Base-by-base conservation (phyloP, 108 stramenopile genomes). In the Nannochloropsis gaditana region DNA sequence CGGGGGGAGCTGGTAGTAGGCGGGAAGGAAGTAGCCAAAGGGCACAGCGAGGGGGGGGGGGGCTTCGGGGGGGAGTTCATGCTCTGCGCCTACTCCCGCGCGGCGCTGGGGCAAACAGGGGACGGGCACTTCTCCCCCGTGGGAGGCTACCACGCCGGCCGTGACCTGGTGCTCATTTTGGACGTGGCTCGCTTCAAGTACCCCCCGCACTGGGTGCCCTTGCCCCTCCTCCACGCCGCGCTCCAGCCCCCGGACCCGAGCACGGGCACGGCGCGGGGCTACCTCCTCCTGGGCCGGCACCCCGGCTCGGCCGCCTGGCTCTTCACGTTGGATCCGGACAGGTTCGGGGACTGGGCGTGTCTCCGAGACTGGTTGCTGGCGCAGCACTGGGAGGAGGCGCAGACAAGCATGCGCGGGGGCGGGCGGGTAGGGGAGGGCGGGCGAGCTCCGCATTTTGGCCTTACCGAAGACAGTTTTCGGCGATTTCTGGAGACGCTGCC, bases 131-230 rank as follows among this genome's bases (percentile, higher is more conserved):
- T 93, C 88, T 93, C 93, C 81, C 96, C 96, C 19, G 44, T 99
- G 82, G 98, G 94, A 1, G 94, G 92, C 43, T 98, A 95, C 92
- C 89, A 93, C 86, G 50, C 80, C 42, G 86, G 81, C 9, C 87
- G 88, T 2, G 97, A 96, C 85, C 79, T 80, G 79, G 96, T 99
- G 43, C 91, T 98, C 80, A 88, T 99, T 59, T 87, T 99, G 93
- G 96, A 97, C 90, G 92, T 95, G 47, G 96, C 96, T 81, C 95
- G 95, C 82, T 98, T 96, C 94, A 97, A 97, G 90, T 95, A 95
- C 92, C 95, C 96, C 2, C 92, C 95, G 43, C 95, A 93, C 59
- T 98, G 97, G 97, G 94, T 95, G 31, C 85, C 93, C 2, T 85
- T 95, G n/a, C 90, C 87, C 8, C 85, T 79, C 9, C 84, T 98